Conservation (phyloP, 1,284 basidiomycete species). For the Volvariella volvacea region DNA sequence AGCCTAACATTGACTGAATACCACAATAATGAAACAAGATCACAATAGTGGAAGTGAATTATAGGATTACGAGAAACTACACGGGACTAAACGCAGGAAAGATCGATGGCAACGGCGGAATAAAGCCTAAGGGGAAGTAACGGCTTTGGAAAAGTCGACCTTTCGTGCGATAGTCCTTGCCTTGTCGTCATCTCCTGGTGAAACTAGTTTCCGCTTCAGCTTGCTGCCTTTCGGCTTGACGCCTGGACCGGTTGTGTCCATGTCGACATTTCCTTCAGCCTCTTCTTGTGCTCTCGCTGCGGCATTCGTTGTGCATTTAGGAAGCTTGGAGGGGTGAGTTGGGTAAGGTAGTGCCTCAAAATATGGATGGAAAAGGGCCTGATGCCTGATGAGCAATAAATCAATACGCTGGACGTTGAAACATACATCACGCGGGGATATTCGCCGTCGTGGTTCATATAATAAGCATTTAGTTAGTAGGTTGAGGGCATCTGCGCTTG, state of each 20-base stretch:
- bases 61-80: no score
- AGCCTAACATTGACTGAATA: no score
- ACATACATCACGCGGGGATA: slow-evolving; percentile 73
- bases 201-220: slow-evolving; percentile 41
- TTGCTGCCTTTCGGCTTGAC: slow-evolving; percentile 31
- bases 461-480: slow-evolving; percentile 74
- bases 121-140: no score
- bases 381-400: slow-evolving; percentile 1
- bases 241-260: slow-evolving; percentile 30
- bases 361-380: slow-evolving; percentile 75
- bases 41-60: no score
- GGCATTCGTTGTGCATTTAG: slow-evolving; percentile 57
- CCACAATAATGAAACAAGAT: no score
- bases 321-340: slow-evolving; percentile 76
- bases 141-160: slow-evolving; percentile 38
- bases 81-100: no score
- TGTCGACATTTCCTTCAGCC: slow-evolving; percentile 62
- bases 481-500: slow-evolving; percentile 82
- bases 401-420: slow-evolving; percentile 3
- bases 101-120: no score
- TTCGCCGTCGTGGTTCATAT: slow-evolving; percentile 83
- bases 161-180: slow-evolving; percentile 39
- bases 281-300: slow-evolving; percentile 59
- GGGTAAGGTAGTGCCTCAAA: slow-evolving; percentile 76
- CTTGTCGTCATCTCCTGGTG: slow-evolving; percentile 32